A percentile compares a stretch with the other conserved stretches of the same genome.
Evolutionary conservation across 805 yeast species (phyloP).

Genomic region (Grigorovia transvaalensis): DNA sequence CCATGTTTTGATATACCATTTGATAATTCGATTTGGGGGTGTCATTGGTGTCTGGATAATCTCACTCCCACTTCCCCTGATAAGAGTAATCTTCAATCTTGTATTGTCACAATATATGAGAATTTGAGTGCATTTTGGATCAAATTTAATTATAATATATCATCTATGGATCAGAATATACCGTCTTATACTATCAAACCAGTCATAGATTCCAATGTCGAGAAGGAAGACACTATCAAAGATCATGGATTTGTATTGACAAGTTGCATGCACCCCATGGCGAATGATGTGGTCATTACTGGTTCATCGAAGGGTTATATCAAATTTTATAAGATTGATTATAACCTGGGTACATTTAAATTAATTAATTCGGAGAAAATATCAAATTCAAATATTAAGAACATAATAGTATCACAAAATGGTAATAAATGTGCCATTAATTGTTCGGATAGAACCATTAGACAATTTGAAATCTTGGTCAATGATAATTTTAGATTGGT

Average conservation of each 20-base stretch:
- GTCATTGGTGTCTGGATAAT: constrained; percentile 13
- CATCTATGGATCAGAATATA: background rate
- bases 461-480: constrained; percentile 35
- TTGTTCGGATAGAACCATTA: constrained; percentile 63
- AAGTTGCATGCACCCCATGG: constrained; percentile 24
- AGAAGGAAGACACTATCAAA: constrained; percentile 2
- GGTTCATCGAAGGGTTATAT: constrained; percentile 81
- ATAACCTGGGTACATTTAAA: constrained; percentile 8
- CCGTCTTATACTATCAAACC: constrained; percentile 1
- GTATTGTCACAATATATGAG: constrained; percentile 58
- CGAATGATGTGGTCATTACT: constrained; percentile 40
- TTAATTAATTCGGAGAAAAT: constrained; percentile 43
- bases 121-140: constrained; percentile 35
- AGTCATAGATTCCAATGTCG: constrained; percentile 24
- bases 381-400: constrained; percentile 64
- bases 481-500: constrained; percentile 40
- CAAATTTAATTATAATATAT: too few relatives aligned
- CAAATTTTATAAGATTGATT: constrained; percentile 35
- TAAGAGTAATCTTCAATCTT: constrained; percentile 20
- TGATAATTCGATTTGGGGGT: constrained; percentile 65
- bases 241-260: constrained; percentile 22
- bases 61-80: constrained; percentile 1
- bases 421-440: constrained; percentile 60
- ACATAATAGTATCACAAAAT: constrained; percentile 46
- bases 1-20: constrained; percentile 39